Base-by-base conservation (phyloP, 768 basidiomycete genomes). In the Trichaptum fuscoviolaceum region DNA sequence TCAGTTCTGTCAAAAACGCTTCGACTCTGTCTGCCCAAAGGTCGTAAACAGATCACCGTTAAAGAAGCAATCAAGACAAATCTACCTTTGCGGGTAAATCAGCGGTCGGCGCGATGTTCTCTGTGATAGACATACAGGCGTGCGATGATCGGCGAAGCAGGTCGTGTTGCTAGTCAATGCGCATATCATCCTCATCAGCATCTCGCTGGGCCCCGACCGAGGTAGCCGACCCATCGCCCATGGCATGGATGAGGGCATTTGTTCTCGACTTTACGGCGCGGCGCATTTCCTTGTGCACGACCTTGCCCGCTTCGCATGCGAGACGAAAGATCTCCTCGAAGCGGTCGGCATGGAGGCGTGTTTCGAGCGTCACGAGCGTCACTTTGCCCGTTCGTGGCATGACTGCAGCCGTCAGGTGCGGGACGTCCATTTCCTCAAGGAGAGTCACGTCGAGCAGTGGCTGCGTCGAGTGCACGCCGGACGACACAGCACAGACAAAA, bases 361-460 rank as follows among this genome's bases (percentile, higher is more conserved):
- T 96, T 77, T 99, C 97, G 87, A 98, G 91, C 63, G 89, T 90
- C 68, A 95, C 90, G 36, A 99, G 82, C 18, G 92, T 93, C 59
- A 97, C 87, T 67, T 89, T 91, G 5, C 86, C 85, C n/a, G 90
- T 87, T 70, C 88, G 87, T 7, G 97, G 95, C 83, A 98, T 88
- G 30, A 92, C 83, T 0, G 95, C 97, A 57, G 98, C 87, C 1
- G 94, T 95, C 24, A 96, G 77, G 72, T 91, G 85, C 0, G 97
- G 97, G 7, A 95, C 80, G 69, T 95, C 95, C 70, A 87, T 88
- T 78, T 99, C 97, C 79, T 99, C 97, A 10, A 95, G 81, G 18
- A 84, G 83, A 0, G 91, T 93, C 36, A 99, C 84, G 75, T 99
- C 97, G 57, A 99, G 84, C 66, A 99, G 79, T 1, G 94, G 88